These are phyloP conservation scores for Fusarium nygamai DNA, from an alignment of 2,329 filamentous ascomycete genomes.

Conservation along the genomic window DNA sequence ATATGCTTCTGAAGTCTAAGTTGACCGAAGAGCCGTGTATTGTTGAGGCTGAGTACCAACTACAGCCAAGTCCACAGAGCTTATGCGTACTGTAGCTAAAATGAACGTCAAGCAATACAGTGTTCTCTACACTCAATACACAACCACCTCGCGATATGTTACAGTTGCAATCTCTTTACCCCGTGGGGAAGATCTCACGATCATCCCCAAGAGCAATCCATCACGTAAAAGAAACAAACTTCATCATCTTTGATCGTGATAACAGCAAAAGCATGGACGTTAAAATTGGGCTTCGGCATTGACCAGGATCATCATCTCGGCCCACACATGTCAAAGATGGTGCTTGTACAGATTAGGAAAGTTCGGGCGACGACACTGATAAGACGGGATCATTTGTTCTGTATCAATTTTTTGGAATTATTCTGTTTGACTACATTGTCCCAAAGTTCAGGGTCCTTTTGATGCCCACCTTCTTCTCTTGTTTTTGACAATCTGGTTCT, in stretches of 20 bases:
- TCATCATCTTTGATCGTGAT: background rate
- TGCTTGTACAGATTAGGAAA: constrained; percentile 23
- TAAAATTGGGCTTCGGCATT: constrained; percentile 11
- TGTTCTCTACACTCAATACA: background rate
- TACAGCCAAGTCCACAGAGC: background rate
- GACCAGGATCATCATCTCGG: background rate
- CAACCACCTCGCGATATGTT: background rate
- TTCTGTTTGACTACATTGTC: background rate
- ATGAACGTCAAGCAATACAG: background rate
- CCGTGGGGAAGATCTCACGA: constrained; percentile 31
- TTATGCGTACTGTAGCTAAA: background rate
- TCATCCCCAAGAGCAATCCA: constrained; percentile 8
- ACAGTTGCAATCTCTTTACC: constrained; percentile 24
- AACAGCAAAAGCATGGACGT: constrained; percentile 1
- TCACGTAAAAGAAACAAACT: constrained; percentile 21
- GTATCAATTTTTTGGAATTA: constrained; percentile 9
- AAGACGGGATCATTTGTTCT: background rate
- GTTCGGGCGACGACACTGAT: constrained; percentile 14
- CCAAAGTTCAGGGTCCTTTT: background rate
- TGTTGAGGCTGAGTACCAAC: background rate
- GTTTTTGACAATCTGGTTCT: constrained; percentile 16
- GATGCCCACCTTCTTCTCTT: background rate
- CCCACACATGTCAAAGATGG: constrained; percentile 3
- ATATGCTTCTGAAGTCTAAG: background rate
- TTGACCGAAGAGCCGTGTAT: background rate